Conservation (phyloP, 225 moss, liverwort and hornwort species). For the Bryoerythrophyllum caledonicum region DNA sequence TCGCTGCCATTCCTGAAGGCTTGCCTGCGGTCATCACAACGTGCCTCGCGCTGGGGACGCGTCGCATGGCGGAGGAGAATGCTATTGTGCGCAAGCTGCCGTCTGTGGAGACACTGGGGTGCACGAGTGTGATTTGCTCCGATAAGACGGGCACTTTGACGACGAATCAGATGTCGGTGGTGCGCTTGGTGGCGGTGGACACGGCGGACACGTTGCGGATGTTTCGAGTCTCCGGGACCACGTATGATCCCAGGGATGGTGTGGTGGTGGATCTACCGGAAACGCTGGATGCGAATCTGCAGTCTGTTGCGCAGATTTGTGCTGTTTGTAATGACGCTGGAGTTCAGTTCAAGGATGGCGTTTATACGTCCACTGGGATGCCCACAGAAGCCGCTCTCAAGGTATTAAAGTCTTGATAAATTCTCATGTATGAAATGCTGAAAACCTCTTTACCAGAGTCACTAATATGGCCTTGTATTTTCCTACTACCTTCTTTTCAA, state of each 20-base stretch:
- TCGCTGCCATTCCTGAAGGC: constrained; percentile 67
- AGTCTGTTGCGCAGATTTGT: constrained; percentile 48
- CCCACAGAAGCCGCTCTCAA: constrained; percentile 68
- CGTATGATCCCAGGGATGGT: constrained; percentile 54
- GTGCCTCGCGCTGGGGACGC: constrained; percentile 63
- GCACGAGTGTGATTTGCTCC: constrained; percentile 57
- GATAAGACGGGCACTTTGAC: constrained; percentile 66
- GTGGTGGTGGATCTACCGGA: constrained; percentile 42
- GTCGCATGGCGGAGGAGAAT: constrained; percentile 66
- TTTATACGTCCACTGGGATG: constrained; percentile 45
- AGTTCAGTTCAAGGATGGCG: constrained; percentile 45
- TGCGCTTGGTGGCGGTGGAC: constrained; percentile 40
- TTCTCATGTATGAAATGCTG: too few relatives aligned
- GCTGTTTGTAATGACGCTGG: constrained; percentile 63
- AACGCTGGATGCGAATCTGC: constrained; percentile 41
- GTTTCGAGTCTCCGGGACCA: constrained; percentile 51
- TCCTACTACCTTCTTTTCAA: too few relatives aligned
- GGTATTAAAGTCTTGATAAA: constrained; percentile 20
- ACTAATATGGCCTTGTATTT: too few relatives aligned
- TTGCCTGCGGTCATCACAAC: constrained; percentile 68
- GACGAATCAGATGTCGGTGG: constrained; percentile 64
- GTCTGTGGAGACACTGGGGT: constrained; percentile 67
- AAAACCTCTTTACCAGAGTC: too few relatives aligned
- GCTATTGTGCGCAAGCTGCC: constrained; percentile 63
- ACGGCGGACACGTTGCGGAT: constrained; percentile 27